Percentiles rank a stretch among this genome's conserved stretches.
Conservation (phyloP, 1,284 basidiomycete genomes). For the Apiotrichum montevideense region DNA sequence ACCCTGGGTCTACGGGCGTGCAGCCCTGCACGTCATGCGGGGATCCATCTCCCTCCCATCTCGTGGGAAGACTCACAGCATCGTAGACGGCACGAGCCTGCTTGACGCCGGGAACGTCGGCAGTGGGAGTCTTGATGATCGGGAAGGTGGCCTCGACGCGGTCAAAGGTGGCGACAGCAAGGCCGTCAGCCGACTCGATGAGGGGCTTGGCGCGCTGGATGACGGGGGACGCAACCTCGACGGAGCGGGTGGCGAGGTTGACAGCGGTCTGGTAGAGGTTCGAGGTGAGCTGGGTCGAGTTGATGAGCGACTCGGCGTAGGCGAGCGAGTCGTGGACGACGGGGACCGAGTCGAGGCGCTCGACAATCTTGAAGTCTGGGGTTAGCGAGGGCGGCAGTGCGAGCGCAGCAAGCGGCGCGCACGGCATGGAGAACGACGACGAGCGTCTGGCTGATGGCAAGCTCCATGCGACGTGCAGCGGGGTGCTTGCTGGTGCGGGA, state of each 20-base stretch:
- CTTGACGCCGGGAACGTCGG: constrained; percentile 44
- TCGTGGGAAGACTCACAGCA: constrained; percentile 24
- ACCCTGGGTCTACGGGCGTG: too few species aligned
- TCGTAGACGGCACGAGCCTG: constrained; percentile 46
- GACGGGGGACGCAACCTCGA: constrained; percentile 42
- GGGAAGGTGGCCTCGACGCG: constrained; percentile 43
- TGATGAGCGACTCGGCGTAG: constrained; percentile 42
- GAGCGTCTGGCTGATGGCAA: too few species aligned
- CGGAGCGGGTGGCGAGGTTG: constrained; percentile 38
- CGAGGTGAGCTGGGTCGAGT: constrained; percentile 38
- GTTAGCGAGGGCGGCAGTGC: too few species aligned
- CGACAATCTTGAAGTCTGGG: constrained; percentile 44
- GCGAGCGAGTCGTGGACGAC: constrained; percentile 44
- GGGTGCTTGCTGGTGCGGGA: too few species aligned
- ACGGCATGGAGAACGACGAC: not conserved
- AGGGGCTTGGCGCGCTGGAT: constrained; percentile 41
- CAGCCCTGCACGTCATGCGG: too few species aligned
- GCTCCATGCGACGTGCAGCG: not conserved
- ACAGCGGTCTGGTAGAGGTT: constrained; percentile 39
- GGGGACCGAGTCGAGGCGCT: constrained; percentile 41
- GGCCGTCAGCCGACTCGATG: constrained; percentile 41
- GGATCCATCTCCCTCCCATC: too few species aligned
- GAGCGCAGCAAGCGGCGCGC: too few species aligned
- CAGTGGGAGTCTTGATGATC: constrained; percentile 47
- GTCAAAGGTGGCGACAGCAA: constrained; percentile 45